phyloP scores from a whole-genome alignment of 2,329 filamentous ascomycete genomes.

The Xylariaceae sp. region DNA sequence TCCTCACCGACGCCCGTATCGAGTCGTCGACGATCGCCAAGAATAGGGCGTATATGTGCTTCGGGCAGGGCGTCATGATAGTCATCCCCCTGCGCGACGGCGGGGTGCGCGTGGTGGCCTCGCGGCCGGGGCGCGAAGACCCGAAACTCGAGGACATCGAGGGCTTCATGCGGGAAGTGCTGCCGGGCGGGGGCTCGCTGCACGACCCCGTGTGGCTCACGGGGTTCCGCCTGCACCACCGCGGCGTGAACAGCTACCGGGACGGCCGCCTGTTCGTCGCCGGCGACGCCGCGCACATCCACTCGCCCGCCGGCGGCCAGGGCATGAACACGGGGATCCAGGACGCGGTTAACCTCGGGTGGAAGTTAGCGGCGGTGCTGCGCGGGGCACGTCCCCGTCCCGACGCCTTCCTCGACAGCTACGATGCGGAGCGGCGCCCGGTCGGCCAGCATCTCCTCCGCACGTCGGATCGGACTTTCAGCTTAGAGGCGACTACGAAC shows the following conservation, averaged over 20 bases:
- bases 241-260: slow-evolving; percentile 42
- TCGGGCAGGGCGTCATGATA: slow-evolving; percentile 39
- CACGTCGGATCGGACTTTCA: too few species aligned
- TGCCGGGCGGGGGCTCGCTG: slow-evolving; percentile 33
- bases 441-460: slow-evolving; percentile 30
- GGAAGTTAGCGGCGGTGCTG: slow-evolving; percentile 54
- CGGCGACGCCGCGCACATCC: slow-evolving; percentile 59
- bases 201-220: slow-evolving; percentile 45
- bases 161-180: slow-evolving; percentile 27
- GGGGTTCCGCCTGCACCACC: slow-evolving; percentile 49
- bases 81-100: slow-evolving; percentile 36
- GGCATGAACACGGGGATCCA: slow-evolving; percentile 61
- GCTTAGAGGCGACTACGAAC: slow-evolving; percentile 32
- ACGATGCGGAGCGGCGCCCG: slow-evolving; percentile 50
- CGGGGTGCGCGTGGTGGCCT: slow-evolving; percentile 33
- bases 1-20: slow-evolving; percentile 46
- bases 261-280: slow-evolving; percentile 53
- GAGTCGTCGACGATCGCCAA: slow-evolving; percentile 9
- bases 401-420: slow-evolving; percentile 48
- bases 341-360: slow-evolving; percentile 56
- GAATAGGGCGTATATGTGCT: slow-evolving; percentile 35
- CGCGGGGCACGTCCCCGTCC: slow-evolving; percentile 30
- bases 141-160: slow-evolving; percentile 39
- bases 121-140: slow-evolving; percentile 22
- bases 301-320: slow-evolving; percentile 56